Evolutionary conservation across 108 stramenopile genomes (phyloP), one percentile per base, ranked within the genome.

Genomic region (Cyclostephanos invisitatus): DNA sequence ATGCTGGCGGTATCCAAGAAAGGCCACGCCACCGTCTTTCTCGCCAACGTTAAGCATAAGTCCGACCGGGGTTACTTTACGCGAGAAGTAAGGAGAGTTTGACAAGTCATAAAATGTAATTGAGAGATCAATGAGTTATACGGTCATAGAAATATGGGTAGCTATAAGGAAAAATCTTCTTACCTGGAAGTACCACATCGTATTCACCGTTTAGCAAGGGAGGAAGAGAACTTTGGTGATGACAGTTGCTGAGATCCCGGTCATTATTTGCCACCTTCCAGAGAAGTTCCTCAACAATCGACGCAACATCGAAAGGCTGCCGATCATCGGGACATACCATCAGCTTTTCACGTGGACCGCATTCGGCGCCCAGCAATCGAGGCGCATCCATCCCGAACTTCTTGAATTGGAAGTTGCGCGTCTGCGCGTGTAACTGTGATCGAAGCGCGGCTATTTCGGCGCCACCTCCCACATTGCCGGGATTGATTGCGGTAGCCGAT

Each of bases 41-140:
- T 94, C 93, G 0, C 91, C 93, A 20, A 94, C 93, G 78, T 94
- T 94, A 84, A 94, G 87, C 88, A 90, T 75, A 14, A 94, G 71
- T 10, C 94, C 91, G 24, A 86, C 83, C 2, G 90, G 72, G 67
- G 94, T 95, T 17, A 91, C 85, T 59, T 54, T 25, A 24, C 1
- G 22, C 2, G 22, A 2, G 25, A 25, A 25, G 25, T 54, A 38
- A 37, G 20, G 37, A 18, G 51, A 66, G 20, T 50, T 20, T 38
- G 8, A 10, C 7, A 55, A 20, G 25, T 54, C 24, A 54, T 8
- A 3, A 24, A 54, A 11, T 1, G 53, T 2, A 27, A 54, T 54
- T 54, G 53, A 53, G 22, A 54, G 21, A 15, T 54, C 8, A 20
- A 53, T 6, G 5, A 9, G 51, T 6, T 53, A 27, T 25, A 25